Base-by-base conservation (phyloP, 768 basidiomycete species). In the Amanita subjunquillea region DNA sequence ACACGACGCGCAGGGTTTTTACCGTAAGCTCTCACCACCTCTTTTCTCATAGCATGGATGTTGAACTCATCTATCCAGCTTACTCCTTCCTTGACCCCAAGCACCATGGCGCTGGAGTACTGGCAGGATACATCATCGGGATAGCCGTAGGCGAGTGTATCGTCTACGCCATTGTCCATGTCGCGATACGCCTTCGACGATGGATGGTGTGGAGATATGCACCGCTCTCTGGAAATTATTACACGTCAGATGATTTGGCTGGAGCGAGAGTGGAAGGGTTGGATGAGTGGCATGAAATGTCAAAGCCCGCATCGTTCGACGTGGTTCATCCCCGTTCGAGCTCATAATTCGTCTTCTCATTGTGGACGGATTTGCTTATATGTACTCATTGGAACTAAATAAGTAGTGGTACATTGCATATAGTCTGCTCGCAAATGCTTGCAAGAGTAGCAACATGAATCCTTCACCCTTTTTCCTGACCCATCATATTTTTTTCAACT, bases 1-100 rank as follows among this genome's bases (percentile, higher is more conserved):
- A 0, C 57, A 73, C 45, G 76, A 67, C 0, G 75, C 77, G 0
- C 82, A 84, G 59, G 77, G 78, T 0, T 75, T 83, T 59, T 88
- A 87, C 61, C 63, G 85, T 87, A 55, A 50, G 81, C 72, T 37
- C 22, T 54, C 38, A 17, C 17, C 50, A 39, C 23, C 36, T 29
- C 56, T 10, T n/a, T 50, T 47, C 47, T 25, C 25, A 17, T 17
- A 17, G 17, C 17, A 1, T 17, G 17, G 17, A 17, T 4, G 27
- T 45, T n/a, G 32, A 9, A 12, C 17, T 27, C 44, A 23, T 13
- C 34, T 17, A 10, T 44, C 20, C 54, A 87, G 85, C 78, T 1
- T 88, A 87, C 63, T 45, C 62, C 9, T 88, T 87, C 70, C 76
- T 88, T 6, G 62, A 87, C 58, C 84, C 86, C 0, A 25, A 56